Conservation (phyloP, 2,329 filamentous ascomycete genomes). For the Venturia aucupariae region DNA sequence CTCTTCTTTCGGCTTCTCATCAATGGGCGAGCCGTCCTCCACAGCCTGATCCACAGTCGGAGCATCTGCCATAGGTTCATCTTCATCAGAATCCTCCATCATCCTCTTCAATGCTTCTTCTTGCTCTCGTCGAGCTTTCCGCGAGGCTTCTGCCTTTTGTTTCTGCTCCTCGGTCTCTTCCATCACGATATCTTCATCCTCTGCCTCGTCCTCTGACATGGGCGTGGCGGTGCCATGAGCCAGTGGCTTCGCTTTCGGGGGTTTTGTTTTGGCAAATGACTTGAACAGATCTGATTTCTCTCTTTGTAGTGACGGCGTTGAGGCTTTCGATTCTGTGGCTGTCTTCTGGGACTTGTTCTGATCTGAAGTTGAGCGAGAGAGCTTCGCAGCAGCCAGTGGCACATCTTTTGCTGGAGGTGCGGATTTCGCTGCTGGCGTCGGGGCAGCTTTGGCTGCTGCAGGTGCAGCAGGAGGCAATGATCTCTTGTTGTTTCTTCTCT, state of each 20-base stretch:
- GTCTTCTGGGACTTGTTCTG: neutral
- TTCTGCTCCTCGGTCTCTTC: conserved; percentile 17
- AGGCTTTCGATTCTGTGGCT: neutral
- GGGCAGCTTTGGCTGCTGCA: conserved; percentile 26
- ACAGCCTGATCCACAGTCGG: conserved; percentile 36
- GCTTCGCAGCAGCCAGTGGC: neutral
- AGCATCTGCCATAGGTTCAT: conserved; percentile 52
- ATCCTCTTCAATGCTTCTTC: conserved; percentile 58
- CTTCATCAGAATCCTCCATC: conserved; percentile 61
- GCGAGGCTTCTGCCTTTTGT: conserved; percentile 21
- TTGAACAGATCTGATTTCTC: conserved; percentile 58
- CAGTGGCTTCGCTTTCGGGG: conserved; percentile 37
- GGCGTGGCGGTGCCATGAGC: conserved; percentile 26
- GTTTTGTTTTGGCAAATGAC: conserved; percentile 64
- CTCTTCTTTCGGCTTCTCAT: conserved; percentile 19
- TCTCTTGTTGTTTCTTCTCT: conserved; percentile 20
- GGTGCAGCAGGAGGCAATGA: neutral
- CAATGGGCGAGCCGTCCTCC: conserved; percentile 29
- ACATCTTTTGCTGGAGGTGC: neutral
- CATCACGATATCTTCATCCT: conserved; percentile 27
- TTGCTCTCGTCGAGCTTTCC: conserved; percentile 48
- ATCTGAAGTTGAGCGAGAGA: neutral
- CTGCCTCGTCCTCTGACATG: conserved; percentile 24
- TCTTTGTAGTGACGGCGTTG: conserved; percentile 13
- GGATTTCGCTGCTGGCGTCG: conserved; percentile 18